These are phyloP conservation scores for Apiotrichum montevideense DNA, from an alignment of 1,284 basidiomycete species.

Conservation along the genomic window DNA sequence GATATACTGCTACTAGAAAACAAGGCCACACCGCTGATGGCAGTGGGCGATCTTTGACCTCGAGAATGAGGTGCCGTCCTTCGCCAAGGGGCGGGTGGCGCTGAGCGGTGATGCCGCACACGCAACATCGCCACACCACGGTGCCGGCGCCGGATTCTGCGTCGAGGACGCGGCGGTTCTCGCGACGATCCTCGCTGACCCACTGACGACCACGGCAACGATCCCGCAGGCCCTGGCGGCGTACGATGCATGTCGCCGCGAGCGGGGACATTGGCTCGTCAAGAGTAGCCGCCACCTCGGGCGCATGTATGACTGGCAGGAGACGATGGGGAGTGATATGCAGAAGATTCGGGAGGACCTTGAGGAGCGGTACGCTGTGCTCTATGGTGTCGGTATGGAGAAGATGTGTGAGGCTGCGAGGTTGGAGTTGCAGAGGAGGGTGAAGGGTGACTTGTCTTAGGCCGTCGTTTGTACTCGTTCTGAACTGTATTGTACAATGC, in stretches of 20 bases:
- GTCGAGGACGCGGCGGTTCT: constrained; percentile 20
- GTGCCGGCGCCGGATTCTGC: constrained; percentile 21
- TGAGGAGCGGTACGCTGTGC: constrained; percentile 5
- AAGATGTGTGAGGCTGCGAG: not conserved
- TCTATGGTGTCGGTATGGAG: constrained; percentile 10
- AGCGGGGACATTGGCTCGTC: constrained; percentile 18
- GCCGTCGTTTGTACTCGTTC: too few species aligned
- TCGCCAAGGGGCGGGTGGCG: constrained; percentile 8
- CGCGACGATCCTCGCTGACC: constrained; percentile 7
- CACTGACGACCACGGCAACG: not conserved
- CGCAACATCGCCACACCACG: constrained; percentile 21
- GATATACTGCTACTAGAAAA: not conserved
- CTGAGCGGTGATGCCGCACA: constrained; percentile 20
- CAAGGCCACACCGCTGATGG: not conserved
- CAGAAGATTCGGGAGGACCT: constrained; percentile 10
- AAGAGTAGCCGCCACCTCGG: constrained; percentile 11
- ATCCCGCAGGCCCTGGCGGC: constrained; percentile 8
- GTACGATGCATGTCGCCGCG: constrained; percentile 10
- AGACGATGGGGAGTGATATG: constrained; percentile 14
- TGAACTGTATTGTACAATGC: too few species aligned
- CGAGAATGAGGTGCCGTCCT: constrained; percentile 5
- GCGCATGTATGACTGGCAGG: constrained; percentile 18
- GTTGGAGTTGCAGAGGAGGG: too few species aligned
- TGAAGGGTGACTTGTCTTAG: too few species aligned
- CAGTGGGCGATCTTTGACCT: constrained; percentile 22